phyloP scores from a whole-genome alignment of 257 asterid species.

The Echium plantagineum region DNA sequence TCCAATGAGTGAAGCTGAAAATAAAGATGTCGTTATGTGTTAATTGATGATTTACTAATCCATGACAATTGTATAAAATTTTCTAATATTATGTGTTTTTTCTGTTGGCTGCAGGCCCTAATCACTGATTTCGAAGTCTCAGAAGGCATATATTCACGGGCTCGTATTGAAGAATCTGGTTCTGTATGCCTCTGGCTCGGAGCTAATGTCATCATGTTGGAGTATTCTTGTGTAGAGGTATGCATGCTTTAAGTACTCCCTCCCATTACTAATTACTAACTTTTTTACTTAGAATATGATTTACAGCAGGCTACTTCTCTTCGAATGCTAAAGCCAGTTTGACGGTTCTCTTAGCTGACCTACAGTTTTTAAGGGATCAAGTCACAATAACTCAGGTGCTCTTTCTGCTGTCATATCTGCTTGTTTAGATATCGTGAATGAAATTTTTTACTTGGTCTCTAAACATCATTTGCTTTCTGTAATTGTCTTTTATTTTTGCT shows the following conservation, averaged over 20 bases:
- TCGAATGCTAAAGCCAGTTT: slow-evolving; percentile 85
- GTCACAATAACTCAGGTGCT: slow-evolving; percentile 81
- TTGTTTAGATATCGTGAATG: neutral
- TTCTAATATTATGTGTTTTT: neutral
- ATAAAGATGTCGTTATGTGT: neutral
- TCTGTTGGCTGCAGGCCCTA: slow-evolving; percentile 43
- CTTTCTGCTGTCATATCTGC: neutral
- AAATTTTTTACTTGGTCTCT: neutral
- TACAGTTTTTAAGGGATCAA: slow-evolving; percentile 85
- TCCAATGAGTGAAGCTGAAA: neutral
- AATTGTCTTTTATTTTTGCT: too few species aligned
- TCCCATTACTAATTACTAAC: neutral
- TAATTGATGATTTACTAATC: neutral
- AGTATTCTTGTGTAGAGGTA: slow-evolving; percentile 86
- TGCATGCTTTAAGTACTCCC: slow-evolving; percentile 7
- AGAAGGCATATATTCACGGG: slow-evolving; percentile 86
- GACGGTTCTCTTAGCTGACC: slow-evolving; percentile 81
- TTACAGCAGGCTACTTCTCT: slow-evolving; percentile 58
- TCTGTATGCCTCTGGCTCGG: slow-evolving; percentile 96
- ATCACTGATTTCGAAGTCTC: slow-evolving; percentile 90
- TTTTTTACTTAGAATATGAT: slow-evolving; percentile 13
- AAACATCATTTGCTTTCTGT: neutral
- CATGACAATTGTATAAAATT: neutral
- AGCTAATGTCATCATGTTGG: slow-evolving; percentile 95
- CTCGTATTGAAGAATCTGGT: slow-evolving; percentile 66